A percentile compares a stretch with the other conserved stretches of the same genome.
Conservation (phyloP, 2,329 filamentous ascomycete genomes). For the Hortaea sp. region DNA sequence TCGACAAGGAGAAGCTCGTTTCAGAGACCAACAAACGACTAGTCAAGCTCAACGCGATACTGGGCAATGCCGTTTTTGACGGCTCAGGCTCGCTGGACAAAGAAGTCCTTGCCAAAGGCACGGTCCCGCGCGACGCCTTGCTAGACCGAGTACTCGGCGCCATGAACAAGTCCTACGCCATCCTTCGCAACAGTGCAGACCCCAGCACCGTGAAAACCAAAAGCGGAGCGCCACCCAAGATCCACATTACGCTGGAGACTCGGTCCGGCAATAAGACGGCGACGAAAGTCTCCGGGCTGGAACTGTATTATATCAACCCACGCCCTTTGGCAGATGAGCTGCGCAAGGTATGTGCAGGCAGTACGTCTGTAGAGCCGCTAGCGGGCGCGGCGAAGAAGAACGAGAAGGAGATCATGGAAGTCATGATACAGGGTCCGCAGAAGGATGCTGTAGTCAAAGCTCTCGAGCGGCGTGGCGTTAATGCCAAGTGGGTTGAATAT, state of each 20-base stretch:
- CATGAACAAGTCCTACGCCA: conserved; percentile 47
- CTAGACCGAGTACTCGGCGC: conserved; percentile 48
- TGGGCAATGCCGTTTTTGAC: conserved; percentile 52
- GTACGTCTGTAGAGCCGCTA: conserved; percentile 52
- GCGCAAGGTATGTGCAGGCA: conserved; percentile 58
- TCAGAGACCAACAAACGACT: conserved; percentile 50
- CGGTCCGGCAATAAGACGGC: conserved; percentile 57
- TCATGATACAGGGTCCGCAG: conserved; percentile 59
- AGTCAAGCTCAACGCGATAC: conserved; percentile 50
- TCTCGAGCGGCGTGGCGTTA: conserved; percentile 49
- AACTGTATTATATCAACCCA: conserved; percentile 52
- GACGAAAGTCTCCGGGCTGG: conserved; percentile 52
- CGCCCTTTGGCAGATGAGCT: conserved; percentile 54
- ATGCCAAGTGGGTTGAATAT: conserved; percentile 51
- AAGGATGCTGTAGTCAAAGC: conserved; percentile 50
- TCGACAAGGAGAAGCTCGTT: conserved; percentile 48
- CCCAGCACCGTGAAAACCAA: conserved; percentile 46
- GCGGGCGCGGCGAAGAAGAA: conserved; percentile 50
- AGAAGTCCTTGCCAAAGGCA: conserved; percentile 47
- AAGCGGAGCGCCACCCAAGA: conserved; percentile 50
- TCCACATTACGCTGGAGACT: conserved; percentile 51
- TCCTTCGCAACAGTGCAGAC: conserved; percentile 40
- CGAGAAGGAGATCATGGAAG: conserved; percentile 54
- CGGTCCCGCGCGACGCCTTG: conserved; percentile 50
- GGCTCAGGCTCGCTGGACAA: conserved; percentile 44